These are phyloP conservation scores for Tilletia caries DNA, from an alignment of 1,284 basidiomycete species.

Conservation along the genomic window DNA sequence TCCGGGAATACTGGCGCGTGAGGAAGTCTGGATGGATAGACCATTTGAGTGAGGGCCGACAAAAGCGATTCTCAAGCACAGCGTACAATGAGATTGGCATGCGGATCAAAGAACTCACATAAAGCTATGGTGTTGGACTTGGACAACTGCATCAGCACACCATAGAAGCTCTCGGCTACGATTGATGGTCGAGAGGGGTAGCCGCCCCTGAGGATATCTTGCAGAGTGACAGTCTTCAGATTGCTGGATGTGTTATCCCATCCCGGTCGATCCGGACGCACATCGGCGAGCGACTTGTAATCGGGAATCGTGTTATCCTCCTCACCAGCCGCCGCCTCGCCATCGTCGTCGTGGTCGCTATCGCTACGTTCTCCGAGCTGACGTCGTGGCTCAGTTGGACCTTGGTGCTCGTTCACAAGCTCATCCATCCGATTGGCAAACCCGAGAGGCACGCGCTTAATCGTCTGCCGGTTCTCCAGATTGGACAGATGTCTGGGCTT, in stretches of 20 bases:
- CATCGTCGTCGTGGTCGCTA: conserved; percentile 2
- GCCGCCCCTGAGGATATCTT: conserved; percentile 18
- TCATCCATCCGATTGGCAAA: background rate
- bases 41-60: background rate
- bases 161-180: conserved; percentile 73
- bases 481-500: conserved; percentile 10
- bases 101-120: conserved; percentile 61
- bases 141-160: conserved; percentile 75
- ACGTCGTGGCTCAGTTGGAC: too few species aligned
- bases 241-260: background rate
- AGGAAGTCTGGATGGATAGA: conserved; percentile 63
- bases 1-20: conserved; percentile 72
- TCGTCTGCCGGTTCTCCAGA: background rate
- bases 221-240: conserved; percentile 15
- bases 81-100: background rate
- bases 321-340: too few species aligned
- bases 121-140: conserved; percentile 86
- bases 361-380: conserved; percentile 5
- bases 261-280: background rate
- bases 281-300: background rate
- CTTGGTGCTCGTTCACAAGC: background rate
- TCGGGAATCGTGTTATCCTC: background rate
- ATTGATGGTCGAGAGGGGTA: conserved; percentile 56
- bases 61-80: background rate
- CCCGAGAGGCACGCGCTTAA: background rate